phyloP scores from a whole-genome alignment of 2,329 filamentous ascomycete species.

The Fusarium sambucinum region DNA sequence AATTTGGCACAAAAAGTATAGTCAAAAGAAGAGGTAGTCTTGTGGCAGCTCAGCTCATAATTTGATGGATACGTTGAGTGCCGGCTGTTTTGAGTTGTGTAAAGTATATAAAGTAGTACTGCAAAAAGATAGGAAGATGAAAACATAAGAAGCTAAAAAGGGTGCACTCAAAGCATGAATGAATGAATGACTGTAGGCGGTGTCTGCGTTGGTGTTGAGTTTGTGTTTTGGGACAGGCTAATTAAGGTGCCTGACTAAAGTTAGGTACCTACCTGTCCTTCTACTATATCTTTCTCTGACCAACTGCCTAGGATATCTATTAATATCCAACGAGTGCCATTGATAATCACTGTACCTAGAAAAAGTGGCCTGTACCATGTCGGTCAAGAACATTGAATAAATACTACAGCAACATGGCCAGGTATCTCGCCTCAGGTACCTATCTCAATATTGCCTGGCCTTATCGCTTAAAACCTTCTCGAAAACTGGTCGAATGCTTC shows the following conservation, averaged over 20 bases:
- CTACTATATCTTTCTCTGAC: neutral
- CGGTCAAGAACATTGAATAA: neutral
- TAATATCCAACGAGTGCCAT: neutral
- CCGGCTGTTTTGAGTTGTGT: neutral
- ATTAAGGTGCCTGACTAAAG: neutral
- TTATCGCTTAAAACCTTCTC: conserved; percentile 6
- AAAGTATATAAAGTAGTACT: neutral
- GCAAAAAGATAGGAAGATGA: neutral
- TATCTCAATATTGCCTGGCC: too few relatives aligned
- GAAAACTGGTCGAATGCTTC: conserved; percentile 3
- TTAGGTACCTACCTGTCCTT: neutral
- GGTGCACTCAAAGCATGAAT: neutral
- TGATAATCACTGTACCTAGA: too few relatives aligned
- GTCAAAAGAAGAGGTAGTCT: neutral
- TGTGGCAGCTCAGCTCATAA: neutral
- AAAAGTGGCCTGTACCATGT: neutral
- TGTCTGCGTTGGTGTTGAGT: conserved; percentile 4
- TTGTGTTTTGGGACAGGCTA: neutral
- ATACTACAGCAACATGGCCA: too few relatives aligned
- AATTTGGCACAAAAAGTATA: neutral
- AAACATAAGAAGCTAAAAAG: neutral
- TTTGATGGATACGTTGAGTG: neutral
- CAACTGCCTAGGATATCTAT: neutral
- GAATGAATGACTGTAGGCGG: conserved; percentile 2
- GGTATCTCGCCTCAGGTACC: too few relatives aligned